A percentile compares a stretch with the other conserved stretches of the same genome.
Evolutionary conservation across 257 asterid species (phyloP).

Genomic region (Euphrasia confusa): DNA sequence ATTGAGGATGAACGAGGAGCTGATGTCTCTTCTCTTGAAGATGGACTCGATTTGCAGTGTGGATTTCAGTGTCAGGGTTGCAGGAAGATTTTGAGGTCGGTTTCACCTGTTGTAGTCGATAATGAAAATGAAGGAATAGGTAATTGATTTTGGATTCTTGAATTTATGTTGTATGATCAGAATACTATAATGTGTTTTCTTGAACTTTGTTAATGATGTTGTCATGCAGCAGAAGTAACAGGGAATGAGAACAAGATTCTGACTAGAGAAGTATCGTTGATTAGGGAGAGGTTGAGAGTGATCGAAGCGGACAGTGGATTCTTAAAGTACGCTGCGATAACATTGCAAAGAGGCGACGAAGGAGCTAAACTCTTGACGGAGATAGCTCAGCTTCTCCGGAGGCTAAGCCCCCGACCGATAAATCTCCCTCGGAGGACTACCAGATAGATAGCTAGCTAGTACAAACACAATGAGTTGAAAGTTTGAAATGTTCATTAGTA

Average conservation of each 20-base stretch:
- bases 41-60: no score
- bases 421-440: no score
- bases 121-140: slow-evolving; percentile 38
- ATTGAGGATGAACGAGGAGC: no score
- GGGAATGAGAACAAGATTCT: slow-evolving; percentile 40
- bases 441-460: no score
- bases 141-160: slow-evolving; percentile 1
- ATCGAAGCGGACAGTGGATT: slow-evolving; percentile 85
- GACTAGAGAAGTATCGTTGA: slow-evolving; percentile 51
- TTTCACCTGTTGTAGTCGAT: slow-evolving; percentile 17
- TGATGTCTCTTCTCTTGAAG: no score
- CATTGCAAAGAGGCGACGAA: slow-evolving; percentile 61
- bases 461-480: no score
- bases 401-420: slow-evolving; percentile 33
- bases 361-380: slow-evolving; percentile 70
- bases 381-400: slow-evolving; percentile 73
- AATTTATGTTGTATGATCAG: no score
- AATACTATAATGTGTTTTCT: slow-evolving; percentile 1
- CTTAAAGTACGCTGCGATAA: slow-evolving; percentile 80
- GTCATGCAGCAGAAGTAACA: slow-evolving; percentile 5
- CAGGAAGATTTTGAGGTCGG: no score
- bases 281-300: slow-evolving; percentile 66
- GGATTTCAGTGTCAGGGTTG: no score
- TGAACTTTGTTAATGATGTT: no score
- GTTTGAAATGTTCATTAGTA: no score